Evolutionary conservation across 2,329 filamentous ascomycete species (phyloP), one percentile per base, ranked within the genome.

Genomic region (Penicillium sclerotiorum): DNA sequence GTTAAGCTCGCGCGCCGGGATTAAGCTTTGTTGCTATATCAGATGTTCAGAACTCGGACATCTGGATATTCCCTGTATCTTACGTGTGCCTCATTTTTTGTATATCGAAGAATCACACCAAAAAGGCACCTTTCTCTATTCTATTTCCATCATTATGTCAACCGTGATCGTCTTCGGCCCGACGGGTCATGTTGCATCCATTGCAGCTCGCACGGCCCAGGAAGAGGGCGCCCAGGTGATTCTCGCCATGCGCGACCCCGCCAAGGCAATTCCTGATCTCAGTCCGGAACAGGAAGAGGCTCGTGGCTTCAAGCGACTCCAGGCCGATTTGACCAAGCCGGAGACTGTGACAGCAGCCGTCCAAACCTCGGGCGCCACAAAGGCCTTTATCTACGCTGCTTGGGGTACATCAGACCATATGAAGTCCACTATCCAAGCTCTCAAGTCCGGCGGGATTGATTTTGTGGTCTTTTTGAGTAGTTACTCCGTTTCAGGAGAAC

Each of bases 351-450:
- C 44, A 4, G 57, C 57, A 0, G 79, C 78, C 0, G 71, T 79
- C 0, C 22, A 38, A 1, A 22, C 47, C 11, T 52, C 76, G 0
- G 68, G 71, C 8, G 78, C 79, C 13, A 77, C 70, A 36, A 56
- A 60, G 7, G 79, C 78, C 0, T 82, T 80, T 64, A 66, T 80
- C 39, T 82, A 83, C 60, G 22, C 68, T 2, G 56, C 67, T 7
- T 54, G 62, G 11, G 56, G 62, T 22, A 50, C 62, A 0, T 5
- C 57, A 1, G 75, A 80, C 51, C 47, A 68, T 46, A 74, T 80
- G 73, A 65, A 63, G 13, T 48, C 60, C 7, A 67, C 68, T 13
- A 57, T 79, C 40, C 55, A 65, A 49, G 75, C 78, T 1, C 64
- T 82, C 43, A 77, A 76, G 52, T 56, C 61, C 13, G 69, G 67